Evolutionary conservation across 1,284 basidiomycete species (phyloP), one percentile per base, ranked within the genome.

Genomic region (Rhodotorula sp.): DNA sequence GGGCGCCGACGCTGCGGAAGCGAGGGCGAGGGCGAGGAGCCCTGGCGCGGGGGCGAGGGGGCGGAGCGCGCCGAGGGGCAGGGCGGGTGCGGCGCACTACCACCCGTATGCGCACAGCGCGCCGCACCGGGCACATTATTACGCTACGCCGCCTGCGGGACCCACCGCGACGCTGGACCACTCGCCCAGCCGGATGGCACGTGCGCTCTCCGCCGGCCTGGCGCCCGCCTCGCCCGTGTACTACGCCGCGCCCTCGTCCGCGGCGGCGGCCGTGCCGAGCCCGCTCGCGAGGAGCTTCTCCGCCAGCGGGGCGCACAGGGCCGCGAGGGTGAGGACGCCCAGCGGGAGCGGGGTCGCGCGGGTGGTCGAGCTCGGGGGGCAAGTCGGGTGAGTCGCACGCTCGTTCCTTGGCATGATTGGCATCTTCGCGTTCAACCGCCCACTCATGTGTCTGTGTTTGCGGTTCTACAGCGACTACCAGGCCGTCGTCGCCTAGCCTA

Each of bases 261-360:
- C 54, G 10, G 37, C 22, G 15, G 55, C 37, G 21, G 46, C 39
- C 27, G 55, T 37, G 3, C 66, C 66, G 12, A 36, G 27, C 9
- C 66, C 66, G 29, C 55, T 67, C 29, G 66, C 66, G 29, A 57
- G 60, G 66, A 67, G 66, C 55, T 62, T 67, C 55, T 67, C 66
- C 15, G 66, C 60, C 12, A 57, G 25, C 10, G 63, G 64, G 2
- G 34, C 37, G 21, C 44, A 55, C 12, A 34, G 54, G 5, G 37
- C 34, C 29, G 36, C 54, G 13, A 22, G 66, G 25, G 9, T 27
- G 46, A 36, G 66, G 41, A 58, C 66, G 44, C 66, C 66, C 36
- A 57, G 53, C 27, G 41, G 36, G 36, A 51, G 37, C 25, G 50
- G 65, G 2, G 44, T 61, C 7, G 66, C 60, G 56, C 36, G 64